Evolutionary conservation across 1,139 yeast species (phyloP).

Genomic region (Blastobotrys apis): DNA sequence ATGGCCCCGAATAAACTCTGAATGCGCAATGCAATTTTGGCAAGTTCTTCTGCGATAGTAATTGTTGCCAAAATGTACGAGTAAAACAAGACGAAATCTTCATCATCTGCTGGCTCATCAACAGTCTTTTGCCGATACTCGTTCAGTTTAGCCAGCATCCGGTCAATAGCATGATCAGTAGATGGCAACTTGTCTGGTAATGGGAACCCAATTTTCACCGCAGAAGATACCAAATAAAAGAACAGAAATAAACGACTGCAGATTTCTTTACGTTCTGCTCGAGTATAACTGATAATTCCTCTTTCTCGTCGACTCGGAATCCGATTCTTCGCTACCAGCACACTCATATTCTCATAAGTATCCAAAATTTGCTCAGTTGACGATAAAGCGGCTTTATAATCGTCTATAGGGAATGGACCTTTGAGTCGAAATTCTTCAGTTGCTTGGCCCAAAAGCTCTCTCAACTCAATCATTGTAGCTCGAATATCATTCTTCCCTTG

Average conservation of each 20-base stretch:
- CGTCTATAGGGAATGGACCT: conserved; percentile 60
- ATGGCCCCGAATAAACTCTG: conserved; percentile 61
- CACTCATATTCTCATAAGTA: conserved; percentile 66
- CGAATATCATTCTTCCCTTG: conserved; percentile 39
- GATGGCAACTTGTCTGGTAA: conserved; percentile 74
- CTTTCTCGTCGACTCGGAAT: conserved; percentile 50
- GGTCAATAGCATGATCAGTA: conserved; percentile 68
- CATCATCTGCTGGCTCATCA: conserved; percentile 36
- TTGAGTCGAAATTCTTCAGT: conserved; percentile 72
- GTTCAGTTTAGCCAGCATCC: conserved; percentile 57
- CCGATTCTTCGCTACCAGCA: conserved; percentile 62
- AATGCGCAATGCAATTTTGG: conserved; percentile 50
- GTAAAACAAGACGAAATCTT: conserved; percentile 71
- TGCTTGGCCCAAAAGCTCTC: conserved; percentile 60
- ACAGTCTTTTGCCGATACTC: conserved; percentile 26
- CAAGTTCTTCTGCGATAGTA: conserved; percentile 61
- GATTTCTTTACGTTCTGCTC: conserved; percentile 59
- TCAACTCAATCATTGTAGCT: conserved; percentile 57
- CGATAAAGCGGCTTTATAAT: conserved; percentile 49
- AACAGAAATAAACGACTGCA: conserved; percentile 68
- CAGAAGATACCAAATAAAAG: conserved; percentile 75
- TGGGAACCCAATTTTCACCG: conserved; percentile 71
- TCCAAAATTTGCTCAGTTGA: conserved; percentile 66
- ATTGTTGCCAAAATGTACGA: conserved; percentile 71
- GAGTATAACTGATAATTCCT: conserved; percentile 52